Evolutionary conservation across 1,284 basidiomycete species (phyloP).

Genomic region (Phylloporus sp.): DNA sequence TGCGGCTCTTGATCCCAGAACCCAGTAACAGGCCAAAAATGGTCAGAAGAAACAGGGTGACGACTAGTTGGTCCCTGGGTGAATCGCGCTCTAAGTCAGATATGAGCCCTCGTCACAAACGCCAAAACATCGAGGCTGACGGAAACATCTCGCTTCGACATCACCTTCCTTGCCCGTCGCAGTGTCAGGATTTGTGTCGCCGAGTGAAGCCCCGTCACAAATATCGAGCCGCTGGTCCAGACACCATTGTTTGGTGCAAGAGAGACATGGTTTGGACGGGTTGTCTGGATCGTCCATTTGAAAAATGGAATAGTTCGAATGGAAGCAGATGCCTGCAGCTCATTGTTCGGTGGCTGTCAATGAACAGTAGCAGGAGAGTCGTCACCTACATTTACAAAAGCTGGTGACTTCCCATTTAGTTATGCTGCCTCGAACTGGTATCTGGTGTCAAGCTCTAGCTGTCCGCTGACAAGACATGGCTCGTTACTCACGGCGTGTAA

Average conservation of each 20-base stretch:
- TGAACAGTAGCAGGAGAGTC: neutral
- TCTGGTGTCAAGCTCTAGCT: constrained; percentile 38
- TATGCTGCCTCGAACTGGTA: constrained; percentile 49
- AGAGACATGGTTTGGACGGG: constrained; percentile 86
- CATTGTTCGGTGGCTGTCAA: constrained; percentile 11
- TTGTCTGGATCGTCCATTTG: constrained; percentile 82
- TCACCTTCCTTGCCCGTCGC: constrained; percentile 97
- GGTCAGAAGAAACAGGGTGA: constrained; percentile 86
- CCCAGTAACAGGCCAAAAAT: constrained; percentile 83
- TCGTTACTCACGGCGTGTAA: constrained; percentile 33
- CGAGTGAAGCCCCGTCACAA: constrained; percentile 83
- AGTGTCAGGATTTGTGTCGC: constrained; percentile 88
- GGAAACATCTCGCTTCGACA: constrained; percentile 94
- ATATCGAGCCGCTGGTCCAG: constrained; percentile 89
- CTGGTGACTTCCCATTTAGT: constrained; percentile 83
- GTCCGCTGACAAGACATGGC: constrained; percentile 3
- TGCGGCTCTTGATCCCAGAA: constrained; percentile 81
- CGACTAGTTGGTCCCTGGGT: constrained; percentile 88
- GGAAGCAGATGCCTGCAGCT: constrained; percentile 85
- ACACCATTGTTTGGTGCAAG: constrained; percentile 96
- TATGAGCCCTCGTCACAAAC: constrained; percentile 34
- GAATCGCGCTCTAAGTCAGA: constrained; percentile 73
- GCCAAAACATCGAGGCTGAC: constrained; percentile 56
- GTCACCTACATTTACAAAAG: constrained; percentile 77
- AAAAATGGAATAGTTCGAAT: constrained; percentile 85